Percentiles rank a stretch among this genome's conserved stretches.
Conservation (phyloP, 805 yeast species). For the Tetrapisispora arboricola region DNA sequence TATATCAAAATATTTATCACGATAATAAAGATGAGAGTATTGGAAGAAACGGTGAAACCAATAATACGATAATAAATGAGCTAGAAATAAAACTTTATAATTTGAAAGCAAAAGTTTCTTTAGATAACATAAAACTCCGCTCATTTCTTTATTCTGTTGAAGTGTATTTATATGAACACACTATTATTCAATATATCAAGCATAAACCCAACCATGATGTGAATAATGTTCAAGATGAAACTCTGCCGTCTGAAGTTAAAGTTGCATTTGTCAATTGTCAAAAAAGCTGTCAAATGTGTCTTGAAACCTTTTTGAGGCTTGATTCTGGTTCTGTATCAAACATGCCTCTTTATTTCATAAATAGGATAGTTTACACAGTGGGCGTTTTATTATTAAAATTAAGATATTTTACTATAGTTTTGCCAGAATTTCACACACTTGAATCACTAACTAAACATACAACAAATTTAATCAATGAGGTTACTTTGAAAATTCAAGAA, state of each 20-base stretch:
- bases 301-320: conserved; percentile 38
- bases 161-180: conserved; percentile 56
- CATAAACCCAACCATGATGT: not conserved
- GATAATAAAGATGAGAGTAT: conserved; percentile 8
- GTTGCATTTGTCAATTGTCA: conserved; percentile 42
- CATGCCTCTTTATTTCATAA: conserved; percentile 46
- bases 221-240: conserved; percentile 1
- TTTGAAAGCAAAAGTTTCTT: conserved; percentile 33
- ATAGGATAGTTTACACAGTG: conserved; percentile 52
- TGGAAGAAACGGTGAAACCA: conserved; percentile 8
- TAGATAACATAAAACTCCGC: conserved; percentile 33
- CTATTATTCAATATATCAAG: conserved; percentile 13
- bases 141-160: conserved; percentile 53
- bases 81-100: conserved; percentile 38
- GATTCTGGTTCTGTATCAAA: conserved; percentile 37
- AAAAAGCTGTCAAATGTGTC: conserved; percentile 41
- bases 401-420: conserved; percentile 42
- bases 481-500: conserved; percentile 17
- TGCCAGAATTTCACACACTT: conserved; percentile 38
- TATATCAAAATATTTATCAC: conserved; percentile 31
- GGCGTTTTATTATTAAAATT: conserved; percentile 48
- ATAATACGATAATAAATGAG: conserved; percentile 24
- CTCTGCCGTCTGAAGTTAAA: conserved; percentile 26
- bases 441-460: conserved; percentile 40
- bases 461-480: conserved; percentile 21